Evolutionary conservation across 2,329 filamentous ascomycete species (phyloP).

Genomic region (Fusarium denticulatum): DNA sequence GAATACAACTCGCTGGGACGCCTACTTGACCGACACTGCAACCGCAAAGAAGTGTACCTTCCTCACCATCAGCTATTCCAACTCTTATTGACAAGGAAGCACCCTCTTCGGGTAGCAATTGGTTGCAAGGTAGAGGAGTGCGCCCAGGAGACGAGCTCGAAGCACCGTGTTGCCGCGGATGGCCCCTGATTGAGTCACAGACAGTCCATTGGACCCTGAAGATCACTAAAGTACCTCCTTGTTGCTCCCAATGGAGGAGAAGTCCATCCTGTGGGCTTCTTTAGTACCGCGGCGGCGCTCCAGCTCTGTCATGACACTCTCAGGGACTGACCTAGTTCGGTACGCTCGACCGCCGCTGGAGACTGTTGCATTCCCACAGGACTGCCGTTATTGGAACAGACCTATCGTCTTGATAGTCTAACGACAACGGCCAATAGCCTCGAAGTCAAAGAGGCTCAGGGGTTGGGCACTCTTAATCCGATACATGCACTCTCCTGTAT

Average conservation of each 20-base stretch:
- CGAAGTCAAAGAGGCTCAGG: background rate
- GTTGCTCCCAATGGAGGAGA: rapidly evolving
- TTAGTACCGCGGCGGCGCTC: background rate
- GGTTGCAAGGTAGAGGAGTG: rapidly evolving
- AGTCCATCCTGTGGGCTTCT: background rate
- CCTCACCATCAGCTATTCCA: background rate
- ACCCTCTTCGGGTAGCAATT: background rate
- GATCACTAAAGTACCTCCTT: rapidly evolving
- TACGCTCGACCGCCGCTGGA: background rate
- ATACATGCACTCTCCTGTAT: rapidly evolving
- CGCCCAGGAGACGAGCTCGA: background rate
- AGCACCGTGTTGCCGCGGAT: background rate
- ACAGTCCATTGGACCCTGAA: background rate
- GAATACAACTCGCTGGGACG: background rate
- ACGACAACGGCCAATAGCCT: background rate
- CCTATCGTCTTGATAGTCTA: background rate
- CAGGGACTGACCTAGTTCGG: background rate
- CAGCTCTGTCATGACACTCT: background rate
- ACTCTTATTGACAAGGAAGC: background rate
- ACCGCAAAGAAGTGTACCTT: too few species aligned
- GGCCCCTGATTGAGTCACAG: background rate
- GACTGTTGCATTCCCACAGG: rapidly evolving
- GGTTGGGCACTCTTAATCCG: background rate
- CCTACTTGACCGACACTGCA: background rate
- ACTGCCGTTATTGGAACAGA: rapidly evolving